These are phyloP conservation scores for Sistotremastrum suecicum DNA, from an alignment of 768 basidiomycete genomes.

Conservation along the genomic window DNA sequence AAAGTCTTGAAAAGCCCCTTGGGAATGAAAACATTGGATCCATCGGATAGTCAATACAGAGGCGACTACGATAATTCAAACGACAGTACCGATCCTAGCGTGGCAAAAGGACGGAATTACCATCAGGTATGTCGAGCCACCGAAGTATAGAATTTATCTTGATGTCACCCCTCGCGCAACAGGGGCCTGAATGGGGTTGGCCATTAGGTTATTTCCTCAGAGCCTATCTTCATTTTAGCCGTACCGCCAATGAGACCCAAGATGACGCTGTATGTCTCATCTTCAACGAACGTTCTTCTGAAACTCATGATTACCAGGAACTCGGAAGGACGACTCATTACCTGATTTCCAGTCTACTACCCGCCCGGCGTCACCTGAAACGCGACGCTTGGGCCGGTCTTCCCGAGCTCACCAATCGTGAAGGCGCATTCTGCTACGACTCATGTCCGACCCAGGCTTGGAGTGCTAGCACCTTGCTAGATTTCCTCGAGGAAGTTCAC, in stretches of 20 bases:
- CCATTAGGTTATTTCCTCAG: slow-evolving; percentile 90
- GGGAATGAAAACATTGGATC: slow-evolving; percentile 95
- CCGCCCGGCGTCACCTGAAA: slow-evolving; percentile 58
- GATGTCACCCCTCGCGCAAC: slow-evolving; percentile 6
- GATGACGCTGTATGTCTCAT: slow-evolving; percentile 41
- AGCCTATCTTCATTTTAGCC: slow-evolving; percentile 83
- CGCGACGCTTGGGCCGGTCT: slow-evolving; percentile 85
- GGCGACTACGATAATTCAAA: slow-evolving; percentile 89
- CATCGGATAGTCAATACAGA: slow-evolving; percentile 76
- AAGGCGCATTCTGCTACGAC: slow-evolving; percentile 72
- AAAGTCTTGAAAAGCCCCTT: slow-evolving; percentile 70
- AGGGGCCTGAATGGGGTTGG: slow-evolving; percentile 95
- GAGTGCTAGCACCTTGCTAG: slow-evolving; percentile 86
- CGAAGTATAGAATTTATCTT: slow-evolving; percentile 4
- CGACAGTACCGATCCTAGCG: slow-evolving; percentile 64
- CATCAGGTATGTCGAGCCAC: slow-evolving; percentile 47
- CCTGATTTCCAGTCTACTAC: slow-evolving; percentile 59
- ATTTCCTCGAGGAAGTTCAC: slow-evolving; percentile 72
- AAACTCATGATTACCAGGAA: slow-evolving; percentile 32
- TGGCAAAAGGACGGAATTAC: slow-evolving; percentile 93
- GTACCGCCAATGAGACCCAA: slow-evolving; percentile 38
- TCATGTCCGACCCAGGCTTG: slow-evolving; percentile 93
- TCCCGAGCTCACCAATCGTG: slow-evolving; percentile 82
- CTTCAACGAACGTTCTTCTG: not conserved
- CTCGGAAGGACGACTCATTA: slow-evolving; percentile 59